phyloP scores from a whole-genome alignment of 2,329 filamentous ascomycete genomes.

The Microsporum canis region DNA sequence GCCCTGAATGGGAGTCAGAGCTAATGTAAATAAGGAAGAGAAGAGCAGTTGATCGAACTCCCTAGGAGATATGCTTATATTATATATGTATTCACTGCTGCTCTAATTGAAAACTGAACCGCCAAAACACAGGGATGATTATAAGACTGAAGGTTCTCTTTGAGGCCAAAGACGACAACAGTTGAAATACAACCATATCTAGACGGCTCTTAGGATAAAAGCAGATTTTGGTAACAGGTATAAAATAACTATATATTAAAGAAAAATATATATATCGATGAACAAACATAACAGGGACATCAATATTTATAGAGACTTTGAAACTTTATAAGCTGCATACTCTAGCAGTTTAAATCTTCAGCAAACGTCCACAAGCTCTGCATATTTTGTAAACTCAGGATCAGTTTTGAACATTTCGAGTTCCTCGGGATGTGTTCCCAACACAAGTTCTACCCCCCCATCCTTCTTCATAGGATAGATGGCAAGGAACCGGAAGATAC shows the following conservation, averaged over 20 bases:
- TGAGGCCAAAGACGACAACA: too few species aligned
- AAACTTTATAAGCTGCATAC: neutral
- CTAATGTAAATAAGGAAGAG: neutral
- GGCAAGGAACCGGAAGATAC: constrained; percentile 2
- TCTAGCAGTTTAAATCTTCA: neutral
- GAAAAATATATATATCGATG: neutral
- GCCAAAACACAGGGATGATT: too few species aligned
- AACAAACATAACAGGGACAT: neutral
- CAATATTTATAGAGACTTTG: neutral
- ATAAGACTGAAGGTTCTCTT: too few species aligned
- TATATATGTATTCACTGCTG: too few species aligned
- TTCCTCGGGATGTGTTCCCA: constrained; percentile 4
- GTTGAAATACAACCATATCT: too few species aligned
- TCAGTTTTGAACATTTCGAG: constrained; percentile 4
- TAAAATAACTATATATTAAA: neutral
- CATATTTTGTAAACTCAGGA: constrained; percentile 3
- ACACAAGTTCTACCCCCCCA: constrained; percentile 3
- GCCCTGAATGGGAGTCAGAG: neutral
- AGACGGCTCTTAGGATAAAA: too few species aligned
- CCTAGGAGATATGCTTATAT: too few species aligned
- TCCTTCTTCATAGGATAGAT: constrained; percentile 6
- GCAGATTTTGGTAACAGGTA: neutral
- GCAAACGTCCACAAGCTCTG: neutral
- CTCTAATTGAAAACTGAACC: too few species aligned
- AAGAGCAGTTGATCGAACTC: too few species aligned